Conservation (phyloP, 257 asterid genomes). For the Nicotiana attenuata region DNA sequence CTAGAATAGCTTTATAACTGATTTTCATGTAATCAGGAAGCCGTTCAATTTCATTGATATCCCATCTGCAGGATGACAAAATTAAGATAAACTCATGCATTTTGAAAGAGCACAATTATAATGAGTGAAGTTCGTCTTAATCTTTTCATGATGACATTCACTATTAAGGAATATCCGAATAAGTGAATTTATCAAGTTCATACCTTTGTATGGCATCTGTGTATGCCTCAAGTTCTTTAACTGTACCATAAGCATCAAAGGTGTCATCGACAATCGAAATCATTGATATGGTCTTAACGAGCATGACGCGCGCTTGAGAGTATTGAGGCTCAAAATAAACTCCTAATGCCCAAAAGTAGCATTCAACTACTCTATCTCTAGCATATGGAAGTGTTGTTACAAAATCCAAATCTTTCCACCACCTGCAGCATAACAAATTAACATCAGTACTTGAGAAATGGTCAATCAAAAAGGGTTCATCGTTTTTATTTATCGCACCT, state of each 20-base stretch:
- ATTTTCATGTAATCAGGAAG: neutral
- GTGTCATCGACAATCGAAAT: conserved; percentile 19
- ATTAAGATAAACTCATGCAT: neutral
- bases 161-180: too few species aligned
- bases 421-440: neutral
- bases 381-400: conserved; percentile 12
- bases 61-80: neutral
- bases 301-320: conserved; percentile 10
- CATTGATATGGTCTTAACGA: neutral
- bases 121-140: too few species aligned
- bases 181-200: neutral
- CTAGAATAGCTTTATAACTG: neutral
- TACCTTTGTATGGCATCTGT: conserved; percentile 15
- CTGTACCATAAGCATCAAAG: conserved; percentile 19
- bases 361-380: conserved; percentile 22
- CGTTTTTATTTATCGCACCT: too few species aligned
- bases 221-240: neutral
- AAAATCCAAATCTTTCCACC: conserved; percentile 19
- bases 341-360: conserved; percentile 20
- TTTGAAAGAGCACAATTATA: neutral
- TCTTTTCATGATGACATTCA: too few species aligned
- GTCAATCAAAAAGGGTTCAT: too few species aligned
- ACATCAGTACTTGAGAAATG: too few species aligned
- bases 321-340: conserved; percentile 13
- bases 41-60: neutral